These are phyloP conservation scores for Kickxella alabastrina DNA, from an alignment of 192 early-diverging fungal genomes.

Conservation along the genomic window DNA sequence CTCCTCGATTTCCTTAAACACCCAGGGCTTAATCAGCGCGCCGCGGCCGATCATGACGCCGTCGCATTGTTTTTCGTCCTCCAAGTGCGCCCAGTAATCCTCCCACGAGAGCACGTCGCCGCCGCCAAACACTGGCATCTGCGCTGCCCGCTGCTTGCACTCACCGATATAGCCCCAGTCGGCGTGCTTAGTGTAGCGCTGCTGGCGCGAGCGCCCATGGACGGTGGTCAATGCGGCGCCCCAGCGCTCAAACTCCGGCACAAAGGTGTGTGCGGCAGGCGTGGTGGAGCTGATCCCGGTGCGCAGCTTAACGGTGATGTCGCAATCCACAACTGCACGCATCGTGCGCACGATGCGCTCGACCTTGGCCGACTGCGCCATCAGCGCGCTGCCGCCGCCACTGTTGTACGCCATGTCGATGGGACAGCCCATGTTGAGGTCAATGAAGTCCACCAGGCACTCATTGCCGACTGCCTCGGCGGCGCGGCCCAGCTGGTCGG, in stretches of 20 bases:
- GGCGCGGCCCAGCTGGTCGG: slow-evolving; percentile 56
- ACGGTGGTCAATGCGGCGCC: slow-evolving; percentile 67
- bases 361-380: slow-evolving; percentile 64
- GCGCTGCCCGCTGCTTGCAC: slow-evolving; percentile 41
- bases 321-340: slow-evolving; percentile 65
- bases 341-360: slow-evolving; percentile 73
- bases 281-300: slow-evolving; percentile 66
- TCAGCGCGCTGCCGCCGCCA: slow-evolving; percentile 81
- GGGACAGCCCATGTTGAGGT: slow-evolving; percentile 96
- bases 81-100: slow-evolving; percentile 73
- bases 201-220: slow-evolving; percentile 88
- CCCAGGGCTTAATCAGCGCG: slow-evolving; percentile 96
- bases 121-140: slow-evolving; percentile 69
- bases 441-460: slow-evolving; percentile 85
- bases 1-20: slow-evolving; percentile 90
- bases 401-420: slow-evolving; percentile 80
- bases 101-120: slow-evolving; percentile 82
- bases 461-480: slow-evolving; percentile 67
- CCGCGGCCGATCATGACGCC: slow-evolving; percentile 92
- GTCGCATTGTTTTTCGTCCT: slow-evolving; percentile 58
- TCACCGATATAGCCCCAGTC: slow-evolving; percentile 89
- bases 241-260: slow-evolving; percentile 64
- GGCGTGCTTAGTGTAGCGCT: slow-evolving; percentile 85
- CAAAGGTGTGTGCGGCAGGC: slow-evolving; percentile 67
- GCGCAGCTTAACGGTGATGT: slow-evolving; percentile 89